Percentiles rank a stretch among this genome's conserved stretches.
These are phyloP conservation scores for Helianthus tuberosus DNA, from an alignment of 129 eudicot species.

Conservation along the genomic window DNA sequence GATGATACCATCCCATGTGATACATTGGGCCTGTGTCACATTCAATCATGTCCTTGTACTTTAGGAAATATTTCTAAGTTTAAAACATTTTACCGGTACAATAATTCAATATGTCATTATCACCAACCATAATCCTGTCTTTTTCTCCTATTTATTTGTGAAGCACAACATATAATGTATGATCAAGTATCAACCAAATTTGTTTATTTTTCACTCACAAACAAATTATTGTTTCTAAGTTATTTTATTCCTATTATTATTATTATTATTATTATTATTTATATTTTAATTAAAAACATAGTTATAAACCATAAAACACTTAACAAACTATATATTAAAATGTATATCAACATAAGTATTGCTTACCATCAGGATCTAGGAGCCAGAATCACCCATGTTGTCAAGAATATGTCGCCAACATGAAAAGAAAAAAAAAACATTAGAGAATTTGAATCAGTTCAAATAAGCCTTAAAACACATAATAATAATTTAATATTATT, in stretches of 20 bases:
- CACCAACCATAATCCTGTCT: conserved; percentile 25
- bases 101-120: conserved; percentile 23
- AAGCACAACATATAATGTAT: background rate
- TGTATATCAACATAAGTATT: background rate
- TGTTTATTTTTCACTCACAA: background rate
- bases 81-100: conserved; percentile 16
- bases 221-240: background rate
- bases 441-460: conserved; percentile 20
- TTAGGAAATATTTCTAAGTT: conserved; percentile 22
- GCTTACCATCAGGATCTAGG: conserved; percentile 43
- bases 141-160: background rate
- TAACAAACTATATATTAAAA: background rate
- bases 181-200: background rate
- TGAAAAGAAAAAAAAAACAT: background rate
- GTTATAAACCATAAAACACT: background rate
- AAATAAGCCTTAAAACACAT: conserved; percentile 7
- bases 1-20: conserved; percentile 93
- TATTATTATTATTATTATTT: background rate
- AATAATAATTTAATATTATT: background rate
- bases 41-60: background rate
- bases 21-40: conserved; percentile 72
- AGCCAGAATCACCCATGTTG: conserved; percentile 21
- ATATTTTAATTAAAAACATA: background rate
- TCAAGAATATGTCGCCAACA: conserved; percentile 21
- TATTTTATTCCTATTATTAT: background rate